Base-by-base conservation (phyloP, 2,329 filamentous ascomycete genomes). In the Xylariomycetidae sp. region DNA sequence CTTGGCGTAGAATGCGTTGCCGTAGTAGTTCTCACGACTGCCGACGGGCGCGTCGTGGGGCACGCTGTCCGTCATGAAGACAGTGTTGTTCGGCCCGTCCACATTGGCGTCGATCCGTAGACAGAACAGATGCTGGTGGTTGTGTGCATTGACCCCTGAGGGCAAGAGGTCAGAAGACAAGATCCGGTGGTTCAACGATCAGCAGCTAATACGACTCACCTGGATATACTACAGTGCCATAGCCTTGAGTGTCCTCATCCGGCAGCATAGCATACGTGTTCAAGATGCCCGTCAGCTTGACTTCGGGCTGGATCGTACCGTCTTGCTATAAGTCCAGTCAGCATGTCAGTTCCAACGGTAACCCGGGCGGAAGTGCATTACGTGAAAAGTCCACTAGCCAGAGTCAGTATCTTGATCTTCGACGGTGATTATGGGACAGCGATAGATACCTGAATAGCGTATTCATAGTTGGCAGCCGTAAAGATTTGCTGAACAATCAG, bases 401-500 rank as follows among this genome's bases (percentile, higher is more conserved):
- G 19, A 71, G 52, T 80, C 82, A 50, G 43, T 22, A 37, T n/a
- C 19, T n/a, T 4, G 17, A 18, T 15, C 1, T 17, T 8, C 16
- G 26, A 19, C 16, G 22, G 10, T 8, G 14, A 10, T 4, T 4
- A 17, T 25, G 12, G 20, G n/a, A n/a, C n/a, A n/a, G n/a, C n/a
- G n/a, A n/a, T n/a, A n/a, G n/a, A n/a, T 35, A 57, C 53, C 46
- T 68, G 68, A 18, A 71, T 60, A 2, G 67, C 68, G 61, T 95
- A 95, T 59, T 95, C 89, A 63, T 95, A 95, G 67, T 95, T 95
- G 17, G 89, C 89, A 0, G 89, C 89, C 0, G 89, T 95, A 64
- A 95, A 95, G 54, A 95, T 83, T 48, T 95, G 88, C 44, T 87
- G 88, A 46, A 95, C 72, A 53, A 95, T 73, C 37, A 95, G 74